Base-by-base conservation (phyloP, 1,139 yeast species). In the Komagataea norvegica region DNA sequence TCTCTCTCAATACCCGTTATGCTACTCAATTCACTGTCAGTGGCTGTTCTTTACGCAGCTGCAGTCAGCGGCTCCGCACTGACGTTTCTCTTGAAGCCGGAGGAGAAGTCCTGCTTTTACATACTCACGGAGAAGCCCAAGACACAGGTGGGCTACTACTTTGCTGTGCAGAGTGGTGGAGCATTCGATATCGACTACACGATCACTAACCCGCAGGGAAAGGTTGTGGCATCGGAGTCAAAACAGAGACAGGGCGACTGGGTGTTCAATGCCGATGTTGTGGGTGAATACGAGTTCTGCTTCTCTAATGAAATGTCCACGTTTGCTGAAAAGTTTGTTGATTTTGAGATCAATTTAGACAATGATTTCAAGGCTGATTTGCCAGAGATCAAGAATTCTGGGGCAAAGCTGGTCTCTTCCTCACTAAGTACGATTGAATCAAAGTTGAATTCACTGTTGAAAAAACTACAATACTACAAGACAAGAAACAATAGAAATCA, bases 401-500 rank as follows among this genome's bases (percentile, higher is more conserved):
- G 49, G 36, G 41, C 79, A 19, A 78, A 76, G 18, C 77, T 77
- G 44, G 13, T 38, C 8, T 19, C 32, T 3, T 46, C 55, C 25
- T 70, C 83, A 3, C 77, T 79, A 28, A 70, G 71, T 44, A 67
- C 65, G 40, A 79, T 91, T 48, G 95, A 88, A 52, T 57, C 62
- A 19, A 83, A 84, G 53, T 70, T 87, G 57, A 75, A 77, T 49
- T 72, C 72, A 19, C 69, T 91, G 51, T 67, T 76, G 49, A 75
- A 79, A 51, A 68, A 80, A 29, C 67, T 87, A 56, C 84, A 82
- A 55, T 83, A 88, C 64, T 88, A 89, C 70, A 84, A 81, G 64
- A 80, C 94, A n/a, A 80, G 98, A 68, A 89, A 85, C 62, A 79
- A 77, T 63, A 77, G 97, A 64, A 91, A 89, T 65, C 93, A 88